A percentile compares a stretch with the other conserved stretches of the same genome.
phyloP scores from a whole-genome alignment of 208 protist genomes.

The Acanthamoeba comandoni region DNA sequence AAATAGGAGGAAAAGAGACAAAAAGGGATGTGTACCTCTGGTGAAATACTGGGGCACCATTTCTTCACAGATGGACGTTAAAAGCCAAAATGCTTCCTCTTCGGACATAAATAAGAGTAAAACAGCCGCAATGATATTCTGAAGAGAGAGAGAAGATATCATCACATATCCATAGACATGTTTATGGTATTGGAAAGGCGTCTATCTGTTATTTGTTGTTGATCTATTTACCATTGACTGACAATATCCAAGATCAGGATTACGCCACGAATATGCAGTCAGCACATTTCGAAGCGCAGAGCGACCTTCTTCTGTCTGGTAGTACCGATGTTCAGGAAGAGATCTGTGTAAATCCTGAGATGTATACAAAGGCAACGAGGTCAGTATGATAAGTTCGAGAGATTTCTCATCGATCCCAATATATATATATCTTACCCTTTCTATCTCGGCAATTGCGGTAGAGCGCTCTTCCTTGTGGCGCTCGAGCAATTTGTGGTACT shows the following conservation, averaged over 20 bases:
- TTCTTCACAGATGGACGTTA: constrained; percentile 47
- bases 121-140: constrained; percentile 65
- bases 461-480: too few species aligned
- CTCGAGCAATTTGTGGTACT: constrained; percentile 44
- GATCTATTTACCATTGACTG: constrained; percentile 64
- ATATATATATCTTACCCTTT: neutral
- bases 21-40: neutral
- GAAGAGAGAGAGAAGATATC: neutral
- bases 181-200: neutral
- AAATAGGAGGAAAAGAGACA: constrained; percentile 1
- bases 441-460: constrained; percentile 55
- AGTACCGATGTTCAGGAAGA: constrained; percentile 83
- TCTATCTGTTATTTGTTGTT: neutral
- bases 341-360: constrained; percentile 78
- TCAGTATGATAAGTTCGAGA: neutral
- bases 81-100: constrained; percentile 56
- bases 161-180: too few species aligned
- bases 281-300: constrained; percentile 77
- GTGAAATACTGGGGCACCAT: constrained; percentile 68
- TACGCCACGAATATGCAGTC: constrained; percentile 77
- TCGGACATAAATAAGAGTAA: constrained; percentile 60
- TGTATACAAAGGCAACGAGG: neutral
- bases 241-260: constrained; percentile 55
- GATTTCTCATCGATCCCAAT: neutral
- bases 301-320: constrained; percentile 63